Percentiles rank a stretch among this genome's conserved stretches.
Evolutionary conservation across 768 basidiomycete genomes (phyloP).

Genomic region (Lentinula sp.): DNA sequence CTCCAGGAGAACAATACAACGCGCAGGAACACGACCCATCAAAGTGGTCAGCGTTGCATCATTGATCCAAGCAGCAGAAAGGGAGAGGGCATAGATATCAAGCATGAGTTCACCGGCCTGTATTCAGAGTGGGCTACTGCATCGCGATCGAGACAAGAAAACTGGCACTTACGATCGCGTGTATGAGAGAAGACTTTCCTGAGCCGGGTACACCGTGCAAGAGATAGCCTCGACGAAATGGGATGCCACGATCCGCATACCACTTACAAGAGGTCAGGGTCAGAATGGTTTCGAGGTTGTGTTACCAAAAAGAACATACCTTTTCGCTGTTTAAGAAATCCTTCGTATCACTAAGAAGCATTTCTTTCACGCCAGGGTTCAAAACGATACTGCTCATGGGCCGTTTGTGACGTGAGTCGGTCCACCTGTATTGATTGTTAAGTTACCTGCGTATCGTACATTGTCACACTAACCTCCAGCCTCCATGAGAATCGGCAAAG

Average conservation of each 20-base stretch:
- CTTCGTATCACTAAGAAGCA: conserved; percentile 74
- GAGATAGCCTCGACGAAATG: conserved; percentile 84
- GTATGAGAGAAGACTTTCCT: conserved; percentile 83
- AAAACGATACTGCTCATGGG: conserved; percentile 86
- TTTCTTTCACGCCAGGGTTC: conserved; percentile 86
- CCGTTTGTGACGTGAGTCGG: conserved; percentile 81
- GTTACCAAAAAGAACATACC: conserved; percentile 28
- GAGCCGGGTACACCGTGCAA: conserved; percentile 82
- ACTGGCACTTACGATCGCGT: conserved; percentile 23
- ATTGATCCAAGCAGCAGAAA: conserved; percentile 83
- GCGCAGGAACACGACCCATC: conserved; percentile 82
- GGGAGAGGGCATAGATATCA: conserved; percentile 87
- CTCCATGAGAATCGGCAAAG: conserved; percentile 83
- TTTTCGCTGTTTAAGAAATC: conserved; percentile 84
- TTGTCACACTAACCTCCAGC: conserved; percentile 62
- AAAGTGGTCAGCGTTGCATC: conserved; percentile 81
- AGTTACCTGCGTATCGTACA: conserved; percentile 31
- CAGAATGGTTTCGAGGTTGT: conserved; percentile 1
- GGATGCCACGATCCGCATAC: conserved; percentile 92
- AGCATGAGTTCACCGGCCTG: conserved; percentile 74
- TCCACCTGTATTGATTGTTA: conserved; percentile 24
- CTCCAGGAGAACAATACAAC: conserved; percentile 83
- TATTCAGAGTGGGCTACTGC: conserved; percentile 44
- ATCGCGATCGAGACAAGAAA: not conserved
- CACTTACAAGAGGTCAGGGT: conserved; percentile 36